phyloP scores from a whole-genome alignment of 208 protist species.

The Angomonas desouzai region DNA sequence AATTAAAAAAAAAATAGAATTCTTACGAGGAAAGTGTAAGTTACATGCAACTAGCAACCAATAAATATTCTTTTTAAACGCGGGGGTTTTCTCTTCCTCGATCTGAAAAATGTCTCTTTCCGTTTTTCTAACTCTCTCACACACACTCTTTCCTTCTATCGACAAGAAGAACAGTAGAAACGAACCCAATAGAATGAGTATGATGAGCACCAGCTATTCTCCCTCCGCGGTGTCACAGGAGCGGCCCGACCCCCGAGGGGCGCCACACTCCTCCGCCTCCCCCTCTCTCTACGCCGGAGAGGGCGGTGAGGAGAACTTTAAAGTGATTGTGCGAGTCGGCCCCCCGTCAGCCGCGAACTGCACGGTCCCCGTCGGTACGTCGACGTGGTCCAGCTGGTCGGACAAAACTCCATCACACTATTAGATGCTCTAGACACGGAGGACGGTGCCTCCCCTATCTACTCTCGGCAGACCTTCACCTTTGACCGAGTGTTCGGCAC shows the following conservation, averaged over 20 bases:
- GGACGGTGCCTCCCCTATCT: conserved; percentile 45
- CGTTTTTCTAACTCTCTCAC: no score
- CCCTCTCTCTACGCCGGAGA: conserved; percentile 15
- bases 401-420: conserved; percentile 54
- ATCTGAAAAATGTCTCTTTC: no score
- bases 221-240: neutral
- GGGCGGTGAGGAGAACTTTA: conserved; percentile 50
- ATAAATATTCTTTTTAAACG: no score
- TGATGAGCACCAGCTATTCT: neutral
- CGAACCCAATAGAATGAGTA: no score
- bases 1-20: conserved; percentile 9
- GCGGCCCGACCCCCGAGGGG: neutral
- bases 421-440: conserved; percentile 71
- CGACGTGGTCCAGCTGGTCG: conserved; percentile 57
- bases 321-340: conserved; percentile 87
- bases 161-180: no score
- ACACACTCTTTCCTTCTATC: no score
- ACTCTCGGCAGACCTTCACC: conserved; percentile 68
- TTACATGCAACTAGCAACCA: no score
- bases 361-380: conserved; percentile 51
- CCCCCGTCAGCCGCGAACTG: conserved; percentile 77
- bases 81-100: no score
- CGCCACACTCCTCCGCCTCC: neutral
- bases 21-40: no score
- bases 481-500: conserved; percentile 66